Evolutionary conservation across 129 eudicot genomes (phyloP).

Genomic region (Deinandra increscens): DNA sequence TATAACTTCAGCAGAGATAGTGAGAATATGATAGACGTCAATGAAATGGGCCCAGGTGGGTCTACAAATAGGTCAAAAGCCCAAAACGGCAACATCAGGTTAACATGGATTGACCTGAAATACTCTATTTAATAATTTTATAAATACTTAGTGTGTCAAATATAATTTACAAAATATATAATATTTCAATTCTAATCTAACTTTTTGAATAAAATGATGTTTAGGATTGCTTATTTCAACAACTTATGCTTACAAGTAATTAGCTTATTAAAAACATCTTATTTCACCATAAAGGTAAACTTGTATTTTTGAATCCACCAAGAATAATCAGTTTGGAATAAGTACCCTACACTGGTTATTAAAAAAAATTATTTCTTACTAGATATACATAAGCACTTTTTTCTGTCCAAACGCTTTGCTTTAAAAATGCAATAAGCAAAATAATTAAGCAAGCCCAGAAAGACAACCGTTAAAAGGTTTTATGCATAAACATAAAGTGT

Average conservation of each 20-base stretch:
- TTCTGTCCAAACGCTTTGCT: not conserved
- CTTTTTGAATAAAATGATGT: not conserved
- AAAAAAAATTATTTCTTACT: not conserved
- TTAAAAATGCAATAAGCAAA: not conserved
- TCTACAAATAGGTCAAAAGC: not conserved
- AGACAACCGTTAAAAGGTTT: not conserved
- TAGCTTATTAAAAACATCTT: not conserved
- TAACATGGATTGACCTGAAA: not conserved
- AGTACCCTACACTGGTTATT: too few species aligned
- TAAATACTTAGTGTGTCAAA: not conserved
- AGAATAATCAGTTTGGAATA: too few species aligned
- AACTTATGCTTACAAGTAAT: not conserved
- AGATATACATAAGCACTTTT: not conserved
- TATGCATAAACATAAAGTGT: not conserved
- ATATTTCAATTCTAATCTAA: not conserved
- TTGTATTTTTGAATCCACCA: too few species aligned
- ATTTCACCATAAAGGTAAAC: not conserved
- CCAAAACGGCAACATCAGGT: not conserved
- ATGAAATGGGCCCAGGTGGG: not conserved
- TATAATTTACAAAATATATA: not conserved
- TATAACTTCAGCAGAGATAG: not conserved
- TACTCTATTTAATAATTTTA: not conserved
- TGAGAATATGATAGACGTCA: not conserved
- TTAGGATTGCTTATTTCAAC: not conserved
- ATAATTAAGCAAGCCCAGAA: not conserved